Conservation (phyloP, 352 stramenopile species). For the Phytophthora litchii region DNA sequence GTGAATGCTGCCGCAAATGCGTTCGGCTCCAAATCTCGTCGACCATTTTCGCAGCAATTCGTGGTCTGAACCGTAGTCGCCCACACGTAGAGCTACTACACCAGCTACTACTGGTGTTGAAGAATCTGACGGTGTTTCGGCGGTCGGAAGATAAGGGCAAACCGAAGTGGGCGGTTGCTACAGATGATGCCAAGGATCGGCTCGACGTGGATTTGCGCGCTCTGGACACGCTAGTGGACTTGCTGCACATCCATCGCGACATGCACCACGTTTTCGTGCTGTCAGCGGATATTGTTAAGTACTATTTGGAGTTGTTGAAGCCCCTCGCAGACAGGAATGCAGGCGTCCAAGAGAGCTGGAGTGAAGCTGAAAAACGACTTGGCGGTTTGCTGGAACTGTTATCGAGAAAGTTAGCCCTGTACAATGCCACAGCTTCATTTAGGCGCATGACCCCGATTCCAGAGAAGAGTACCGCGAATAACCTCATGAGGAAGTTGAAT, state of each 20-base stretch:
- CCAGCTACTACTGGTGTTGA: slow-evolving; percentile 78
- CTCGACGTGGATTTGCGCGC: slow-evolving; percentile 60
- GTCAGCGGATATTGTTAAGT: slow-evolving; percentile 60
- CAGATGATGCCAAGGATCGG: slow-evolving; percentile 45
- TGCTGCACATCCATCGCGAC: slow-evolving; percentile 95
- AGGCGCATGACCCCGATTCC: slow-evolving; percentile 28
- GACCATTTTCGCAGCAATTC: slow-evolving; percentile 93
- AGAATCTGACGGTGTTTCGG: slow-evolving; percentile 88
- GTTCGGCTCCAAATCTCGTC: slow-evolving; percentile 82
- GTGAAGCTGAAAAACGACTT: slow-evolving; percentile 59
- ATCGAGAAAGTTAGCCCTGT: slow-evolving; percentile 63
- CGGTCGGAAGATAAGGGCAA: slow-evolving; percentile 49
- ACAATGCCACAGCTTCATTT: slow-evolving; percentile 49
- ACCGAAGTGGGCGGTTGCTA: slow-evolving; percentile 13
- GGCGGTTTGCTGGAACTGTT: slow-evolving; percentile 55
- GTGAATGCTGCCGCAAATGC: slow-evolving; percentile 91
- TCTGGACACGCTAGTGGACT: slow-evolving; percentile 91
- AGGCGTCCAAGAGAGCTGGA: slow-evolving; percentile 47
- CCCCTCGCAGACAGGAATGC: slow-evolving; percentile 26
- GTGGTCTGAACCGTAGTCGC: slow-evolving; percentile 93
- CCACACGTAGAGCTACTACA: slow-evolving; percentile 95
- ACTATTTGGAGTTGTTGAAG: slow-evolving; percentile 54
- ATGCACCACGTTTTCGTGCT: slow-evolving; percentile 86
- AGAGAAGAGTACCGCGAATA: slow-evolving; percentile 35
- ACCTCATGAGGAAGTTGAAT: slow-evolving; percentile 72